A percentile compares a stretch with the other conserved stretches of the same genome.
These are phyloP conservation scores for Endocalyx cinctus DNA, from an alignment of 2,329 filamentous ascomycete genomes.

Conservation along the genomic window DNA sequence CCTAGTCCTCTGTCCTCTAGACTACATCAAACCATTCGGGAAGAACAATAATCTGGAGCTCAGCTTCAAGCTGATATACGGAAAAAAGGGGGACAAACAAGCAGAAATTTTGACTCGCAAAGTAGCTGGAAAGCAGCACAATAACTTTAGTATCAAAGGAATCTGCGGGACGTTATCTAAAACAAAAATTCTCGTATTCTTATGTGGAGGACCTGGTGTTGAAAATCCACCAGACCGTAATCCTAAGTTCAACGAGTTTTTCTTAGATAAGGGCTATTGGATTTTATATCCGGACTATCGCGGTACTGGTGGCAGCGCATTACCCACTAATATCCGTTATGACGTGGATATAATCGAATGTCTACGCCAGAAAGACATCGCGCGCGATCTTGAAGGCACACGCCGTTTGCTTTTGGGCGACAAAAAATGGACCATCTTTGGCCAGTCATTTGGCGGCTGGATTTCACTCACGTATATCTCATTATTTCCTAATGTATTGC, in stretches of 20 bases:
- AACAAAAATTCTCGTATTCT: constrained; percentile 51
- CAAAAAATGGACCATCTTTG: constrained; percentile 62
- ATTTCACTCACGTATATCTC: constrained; percentile 68
- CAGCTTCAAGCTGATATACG: constrained; percentile 1
- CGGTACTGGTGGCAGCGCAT: constrained; percentile 61
- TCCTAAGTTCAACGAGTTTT: constrained; percentile 44
- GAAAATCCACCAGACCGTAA: constrained; percentile 27
- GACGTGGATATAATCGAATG: too few relatives aligned
- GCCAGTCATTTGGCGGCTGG: constrained; percentile 72
- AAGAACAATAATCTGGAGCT: background rate
- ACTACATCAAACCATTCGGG: background rate
- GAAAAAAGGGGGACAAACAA: too few relatives aligned
- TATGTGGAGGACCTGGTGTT: constrained; percentile 67
- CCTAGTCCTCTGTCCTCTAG: background rate
- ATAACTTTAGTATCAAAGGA: constrained; percentile 12
- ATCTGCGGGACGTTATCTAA: too few relatives aligned
- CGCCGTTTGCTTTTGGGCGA: constrained; percentile 55
- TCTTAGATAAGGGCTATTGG: constrained; percentile 63
- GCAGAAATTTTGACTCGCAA: background rate
- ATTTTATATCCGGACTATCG: constrained; percentile 67
- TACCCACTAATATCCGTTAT: too few relatives aligned
- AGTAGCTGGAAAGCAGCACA: constrained; percentile 17
- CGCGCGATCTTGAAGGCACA: constrained; percentile 68
- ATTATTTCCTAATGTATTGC: constrained; percentile 55
- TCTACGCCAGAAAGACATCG: constrained; percentile 72